Percentiles rank a stretch among this genome's conserved stretches.
Conservation (phyloP, 495 filamentous ascomycete species). For the Trichoderma parareesei region DNA sequence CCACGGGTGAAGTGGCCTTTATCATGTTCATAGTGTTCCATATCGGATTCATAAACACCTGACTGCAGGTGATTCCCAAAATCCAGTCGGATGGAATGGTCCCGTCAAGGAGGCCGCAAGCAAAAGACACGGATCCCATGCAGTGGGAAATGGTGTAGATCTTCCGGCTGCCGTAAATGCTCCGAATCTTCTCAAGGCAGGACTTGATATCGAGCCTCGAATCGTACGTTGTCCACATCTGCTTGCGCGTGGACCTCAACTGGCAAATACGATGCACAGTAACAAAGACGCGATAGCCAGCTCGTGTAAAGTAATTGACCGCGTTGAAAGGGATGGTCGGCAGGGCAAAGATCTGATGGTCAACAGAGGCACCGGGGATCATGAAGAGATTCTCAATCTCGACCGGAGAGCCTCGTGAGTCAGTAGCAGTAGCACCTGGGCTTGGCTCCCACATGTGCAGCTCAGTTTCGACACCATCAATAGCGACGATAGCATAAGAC, state of each 20-base stretch:
- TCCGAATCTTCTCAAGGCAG: constrained; percentile 46
- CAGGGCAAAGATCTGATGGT: constrained; percentile 56
- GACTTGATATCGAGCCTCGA: constrained; percentile 54
- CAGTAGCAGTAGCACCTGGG: not conserved
- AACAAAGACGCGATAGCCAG: constrained; percentile 52
- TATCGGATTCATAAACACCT: constrained; percentile 59
- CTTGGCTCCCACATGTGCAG: constrained; percentile 50
- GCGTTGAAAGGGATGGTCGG: constrained; percentile 59
- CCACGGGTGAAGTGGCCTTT: constrained; percentile 44
- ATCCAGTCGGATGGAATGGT: constrained; percentile 51
- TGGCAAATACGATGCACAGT: constrained; percentile 54
- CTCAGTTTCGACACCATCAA: constrained; percentile 45
- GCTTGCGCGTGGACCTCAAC: constrained; percentile 40
- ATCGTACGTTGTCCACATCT: constrained; percentile 52
- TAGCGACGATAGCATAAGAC: constrained; percentile 20
- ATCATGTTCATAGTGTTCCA: constrained; percentile 50
- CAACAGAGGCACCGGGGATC: constrained; percentile 54
- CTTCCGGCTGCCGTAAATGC: constrained; percentile 24
- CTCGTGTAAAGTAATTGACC: constrained; percentile 54
- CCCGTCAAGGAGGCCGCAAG: constrained; percentile 55
- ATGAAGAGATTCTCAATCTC: constrained; percentile 45
- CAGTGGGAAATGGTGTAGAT: constrained; percentile 60
- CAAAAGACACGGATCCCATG: constrained; percentile 54
- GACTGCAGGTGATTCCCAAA: constrained; percentile 51
- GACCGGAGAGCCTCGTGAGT: constrained; percentile 20